phyloP scores from a whole-genome alignment of 2,329 filamentous ascomycete species.

The Corinectria fuckeliana region DNA sequence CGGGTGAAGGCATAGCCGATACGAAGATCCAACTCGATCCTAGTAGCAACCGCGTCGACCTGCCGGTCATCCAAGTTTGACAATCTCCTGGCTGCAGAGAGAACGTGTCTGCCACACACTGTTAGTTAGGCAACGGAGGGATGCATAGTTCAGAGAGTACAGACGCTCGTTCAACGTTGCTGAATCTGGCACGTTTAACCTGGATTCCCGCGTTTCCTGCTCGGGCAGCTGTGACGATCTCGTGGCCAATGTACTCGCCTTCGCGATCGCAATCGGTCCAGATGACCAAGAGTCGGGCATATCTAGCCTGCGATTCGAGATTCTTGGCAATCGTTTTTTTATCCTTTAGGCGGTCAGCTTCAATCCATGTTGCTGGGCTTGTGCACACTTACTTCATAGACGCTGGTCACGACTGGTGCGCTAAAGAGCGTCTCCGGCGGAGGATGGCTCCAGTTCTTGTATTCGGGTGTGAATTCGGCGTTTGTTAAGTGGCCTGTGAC shows the following conservation, averaged over 20 bases:
- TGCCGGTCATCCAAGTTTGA: slow-evolving; percentile 83
- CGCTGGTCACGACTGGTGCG: slow-evolving; percentile 72
- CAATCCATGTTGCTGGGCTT: not conserved
- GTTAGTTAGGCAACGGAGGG: not conserved
- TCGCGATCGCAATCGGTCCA: slow-evolving; percentile 99
- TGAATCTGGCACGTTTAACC: slow-evolving; percentile 88
- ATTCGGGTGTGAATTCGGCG: slow-evolving; percentile 77
- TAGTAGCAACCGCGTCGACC: slow-evolving; percentile 83
- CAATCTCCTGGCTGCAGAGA: slow-evolving; percentile 80
- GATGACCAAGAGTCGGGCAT: slow-evolving; percentile 81
- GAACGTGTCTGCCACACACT: slow-evolving; percentile 70
- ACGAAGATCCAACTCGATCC: slow-evolving; percentile 90
- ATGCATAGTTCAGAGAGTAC: slow-evolving; percentile 38
- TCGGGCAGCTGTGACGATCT: slow-evolving; percentile 82
- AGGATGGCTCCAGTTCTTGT: slow-evolving; percentile 81
- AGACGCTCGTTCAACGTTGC: slow-evolving; percentile 91
- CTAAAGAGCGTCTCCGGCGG: slow-evolving; percentile 81
- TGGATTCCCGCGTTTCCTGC: slow-evolving; percentile 76
- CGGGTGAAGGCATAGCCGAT: slow-evolving; percentile 94
- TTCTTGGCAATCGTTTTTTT: slow-evolving; percentile 85
- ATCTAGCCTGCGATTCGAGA: slow-evolving; percentile 78
- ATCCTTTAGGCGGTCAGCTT: slow-evolving; percentile 57
- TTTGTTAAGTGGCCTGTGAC: slow-evolving; percentile 87
- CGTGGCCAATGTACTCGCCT: slow-evolving; percentile 93
- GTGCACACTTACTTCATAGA: slow-evolving; percentile 64